Evolutionary conservation across 2,329 filamentous ascomycete species (phyloP), one percentile per base, ranked within the genome.

Genomic region (Zymoseptoria crescenta): DNA sequence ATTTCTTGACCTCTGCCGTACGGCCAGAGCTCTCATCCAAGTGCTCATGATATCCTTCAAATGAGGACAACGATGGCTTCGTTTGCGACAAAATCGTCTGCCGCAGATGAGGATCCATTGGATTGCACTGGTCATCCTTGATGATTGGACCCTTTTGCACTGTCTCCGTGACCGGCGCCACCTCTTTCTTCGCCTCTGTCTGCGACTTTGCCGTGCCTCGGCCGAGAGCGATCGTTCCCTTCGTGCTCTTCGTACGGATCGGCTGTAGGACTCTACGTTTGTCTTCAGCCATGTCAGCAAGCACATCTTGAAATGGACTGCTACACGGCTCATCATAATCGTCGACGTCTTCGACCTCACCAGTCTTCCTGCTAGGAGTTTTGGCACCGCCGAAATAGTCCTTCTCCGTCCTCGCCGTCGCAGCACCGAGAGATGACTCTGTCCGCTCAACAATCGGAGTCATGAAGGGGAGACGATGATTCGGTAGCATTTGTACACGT

Each of bases 391-490:
- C 81, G 68, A 85, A 78, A 73, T 82, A 82, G 64, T 81, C 81
- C 72, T 83, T 82, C 45, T 67, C 79, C 57, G 79, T 71, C 64
- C 80, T 75, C 56, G 83, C 80, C 28, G 83, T 85, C 4, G 83
- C 82, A 49, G 87, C 75, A 41, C 87, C 87, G 4, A 97, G 76
- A 0, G 92, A 96, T 9, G 87, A 88, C 74, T 99, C 94, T 0
- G 94, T 99, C 68, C 91, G 87, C 74, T 99, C 94, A 1, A 94
- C 93, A 65, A 99, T 99, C 1, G 94, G 94, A 0, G 94, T 99
- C 94, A 99, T 97, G 73, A 97, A 99, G 2, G 93, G 94, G 8
- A 97, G 80, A 57, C 92, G 87, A 74, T 92, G 96, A 69, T 96
- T 95, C 60, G 91, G 91, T 73, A 87, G 81, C 80, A 88, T 96